These are phyloP conservation scores for Phaeotremella fagi DNA, from an alignment of 768 basidiomycete genomes.

Conservation along the genomic window DNA sequence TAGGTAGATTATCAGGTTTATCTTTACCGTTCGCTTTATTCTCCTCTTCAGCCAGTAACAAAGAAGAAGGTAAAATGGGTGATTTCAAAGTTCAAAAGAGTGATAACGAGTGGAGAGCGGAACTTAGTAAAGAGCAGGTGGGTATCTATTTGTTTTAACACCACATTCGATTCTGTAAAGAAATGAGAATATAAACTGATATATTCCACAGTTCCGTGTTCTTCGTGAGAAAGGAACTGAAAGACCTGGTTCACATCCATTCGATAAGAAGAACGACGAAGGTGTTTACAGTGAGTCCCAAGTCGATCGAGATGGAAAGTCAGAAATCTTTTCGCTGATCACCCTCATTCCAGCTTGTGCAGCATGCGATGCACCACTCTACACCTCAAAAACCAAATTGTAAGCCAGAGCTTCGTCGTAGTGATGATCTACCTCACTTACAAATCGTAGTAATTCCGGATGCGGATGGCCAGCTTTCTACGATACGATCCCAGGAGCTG, in stretches of 20 bases:
- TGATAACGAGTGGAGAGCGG: slow-evolving; percentile 77
- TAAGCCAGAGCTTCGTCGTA: slow-evolving; percentile 10
- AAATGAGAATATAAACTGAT: slow-evolving; percentile 11
- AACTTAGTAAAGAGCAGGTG: slow-evolving; percentile 77
- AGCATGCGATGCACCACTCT: slow-evolving; percentile 74
- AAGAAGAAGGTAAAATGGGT: slow-evolving; percentile 7
- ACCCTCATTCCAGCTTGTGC: slow-evolving; percentile 55
- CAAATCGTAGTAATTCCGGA: slow-evolving; percentile 59
- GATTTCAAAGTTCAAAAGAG: slow-evolving; percentile 52
- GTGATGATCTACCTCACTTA: neutral
- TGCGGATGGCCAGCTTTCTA: slow-evolving; percentile 99
- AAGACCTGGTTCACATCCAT: slow-evolving; percentile 67
- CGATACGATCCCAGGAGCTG: slow-evolving; percentile 88
- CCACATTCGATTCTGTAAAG: no score
- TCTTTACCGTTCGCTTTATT: slow-evolving; percentile 29
- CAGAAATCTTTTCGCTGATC: neutral
- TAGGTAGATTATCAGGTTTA: slow-evolving; percentile 19
- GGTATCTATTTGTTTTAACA: no score
- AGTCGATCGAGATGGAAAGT: neutral
- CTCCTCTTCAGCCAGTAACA: slow-evolving; percentile 11
- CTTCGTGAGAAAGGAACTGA: slow-evolving; percentile 87
- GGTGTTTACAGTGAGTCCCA: slow-evolving; percentile 59
- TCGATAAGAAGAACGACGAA: slow-evolving; percentile 61
- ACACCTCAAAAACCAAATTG: slow-evolving; percentile 86
- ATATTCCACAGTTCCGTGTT: slow-evolving; percentile 65